A percentile compares a stretch with the other conserved stretches of the same genome.
phyloP scores from a whole-genome alignment of 2,329 filamentous ascomycete species.

The Grosmannia huntii region DNA sequence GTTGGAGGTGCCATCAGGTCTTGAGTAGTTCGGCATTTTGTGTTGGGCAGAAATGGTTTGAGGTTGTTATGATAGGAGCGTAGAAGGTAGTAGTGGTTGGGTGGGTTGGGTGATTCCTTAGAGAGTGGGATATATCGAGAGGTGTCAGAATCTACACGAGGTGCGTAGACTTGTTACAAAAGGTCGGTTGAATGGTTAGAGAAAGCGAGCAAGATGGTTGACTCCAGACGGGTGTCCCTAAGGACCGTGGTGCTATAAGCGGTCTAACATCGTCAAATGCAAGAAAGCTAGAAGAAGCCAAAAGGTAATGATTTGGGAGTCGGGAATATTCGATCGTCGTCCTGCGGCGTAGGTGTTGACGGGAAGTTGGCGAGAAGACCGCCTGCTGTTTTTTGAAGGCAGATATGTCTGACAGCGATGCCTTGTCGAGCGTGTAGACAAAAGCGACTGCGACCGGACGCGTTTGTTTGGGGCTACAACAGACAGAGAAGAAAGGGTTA shows the following conservation, averaged over 20 bases:
- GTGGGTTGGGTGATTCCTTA: not conserved
- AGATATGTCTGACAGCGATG: not conserved
- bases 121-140: not conserved
- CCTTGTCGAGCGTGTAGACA: no score
- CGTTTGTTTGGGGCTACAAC: not conserved
- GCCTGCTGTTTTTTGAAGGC: not conserved
- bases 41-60: not conserved
- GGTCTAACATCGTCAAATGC: conserved; percentile 15
- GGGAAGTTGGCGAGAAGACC: not conserved
- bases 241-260: conserved; percentile 27
- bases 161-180: not conserved
- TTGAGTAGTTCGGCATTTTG: conserved; percentile 18
- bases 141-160: not conserved
- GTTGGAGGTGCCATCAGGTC: conserved; percentile 26
- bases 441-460: not conserved
- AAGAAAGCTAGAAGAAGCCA: not conserved
- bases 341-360: not conserved
- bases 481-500: not conserved
- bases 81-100: not conserved
- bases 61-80: not conserved
- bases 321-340: not conserved
- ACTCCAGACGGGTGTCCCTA: conserved; percentile 25
- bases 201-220: not conserved
- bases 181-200: not conserved
- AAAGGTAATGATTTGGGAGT: not conserved